phyloP scores from a whole-genome alignment of 1,139 yeast genomes.

The Geotrichum siamense region DNA sequence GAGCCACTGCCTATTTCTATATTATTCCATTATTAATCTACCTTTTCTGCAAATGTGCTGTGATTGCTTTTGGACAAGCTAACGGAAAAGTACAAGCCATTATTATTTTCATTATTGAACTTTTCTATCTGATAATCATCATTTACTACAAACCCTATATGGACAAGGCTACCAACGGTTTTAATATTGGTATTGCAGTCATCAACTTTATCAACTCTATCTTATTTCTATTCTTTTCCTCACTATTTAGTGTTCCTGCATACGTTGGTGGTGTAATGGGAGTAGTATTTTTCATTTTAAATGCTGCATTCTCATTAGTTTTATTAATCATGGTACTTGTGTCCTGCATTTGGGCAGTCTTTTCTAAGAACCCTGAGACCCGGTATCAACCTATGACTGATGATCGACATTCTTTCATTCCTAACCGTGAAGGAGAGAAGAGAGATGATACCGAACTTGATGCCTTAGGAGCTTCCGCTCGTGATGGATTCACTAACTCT shows the following conservation, averaged over 20 bases:
- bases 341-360: slow-evolving; percentile 74
- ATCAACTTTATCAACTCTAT: slow-evolving; percentile 76
- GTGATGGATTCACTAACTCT: slow-evolving; percentile 38
- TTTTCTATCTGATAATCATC: slow-evolving; percentile 61
- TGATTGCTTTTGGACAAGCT: slow-evolving; percentile 78
- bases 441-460: slow-evolving; percentile 54
- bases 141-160: slow-evolving; percentile 64
- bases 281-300: slow-evolving; percentile 75
- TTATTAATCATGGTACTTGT: slow-evolving; percentile 77
- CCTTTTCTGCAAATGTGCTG: slow-evolving; percentile 64
- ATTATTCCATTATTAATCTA: slow-evolving; percentile 57
- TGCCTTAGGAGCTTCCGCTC: slow-evolving; percentile 87
- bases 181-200: slow-evolving; percentile 77
- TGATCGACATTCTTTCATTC: slow-evolving; percentile 84
- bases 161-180: slow-evolving; percentile 89
- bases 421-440: slow-evolving; percentile 42
- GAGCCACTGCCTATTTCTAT: slow-evolving; percentile 85
- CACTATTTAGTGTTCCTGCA: slow-evolving; percentile 74
- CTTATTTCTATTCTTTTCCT: slow-evolving; percentile 82
- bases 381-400: slow-evolving; percentile 96
- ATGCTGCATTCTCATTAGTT: slow-evolving; percentile 81
- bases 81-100: slow-evolving; percentile 78
- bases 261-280: slow-evolving; percentile 90
- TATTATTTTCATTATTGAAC: slow-evolving; percentile 66
- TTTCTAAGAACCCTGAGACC: slow-evolving; percentile 89